Percentiles rank a stretch among this genome's conserved stretches.
Conservation (phyloP, 768 basidiomycete genomes). For the Pholiota conissans region DNA sequence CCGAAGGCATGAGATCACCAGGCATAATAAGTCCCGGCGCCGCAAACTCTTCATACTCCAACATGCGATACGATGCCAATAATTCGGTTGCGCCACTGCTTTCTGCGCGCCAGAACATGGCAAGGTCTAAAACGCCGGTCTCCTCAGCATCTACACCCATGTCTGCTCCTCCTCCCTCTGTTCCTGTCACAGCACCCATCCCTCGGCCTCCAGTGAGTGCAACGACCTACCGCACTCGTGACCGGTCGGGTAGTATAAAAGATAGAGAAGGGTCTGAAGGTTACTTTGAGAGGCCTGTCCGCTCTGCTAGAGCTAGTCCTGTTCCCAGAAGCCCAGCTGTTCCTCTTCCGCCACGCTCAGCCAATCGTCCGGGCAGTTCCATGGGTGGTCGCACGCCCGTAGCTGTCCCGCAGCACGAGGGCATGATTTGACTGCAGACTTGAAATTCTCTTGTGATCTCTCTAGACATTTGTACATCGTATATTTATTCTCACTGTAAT, state of each 20-base stretch:
- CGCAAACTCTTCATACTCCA: conserved; percentile 16
- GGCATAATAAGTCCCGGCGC: conserved; percentile 13
- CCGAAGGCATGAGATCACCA: conserved; percentile 17
- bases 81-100: conserved; percentile 15
- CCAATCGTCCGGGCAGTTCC: conserved; percentile 62
- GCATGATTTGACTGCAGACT: conserved; percentile 54
- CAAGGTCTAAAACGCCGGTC: conserved; percentile 29
- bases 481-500: conserved; percentile 15
- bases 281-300: conserved; percentile 28
- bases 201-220: conserved; percentile 33
- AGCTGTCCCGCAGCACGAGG: conserved; percentile 55
- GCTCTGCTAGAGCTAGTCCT: conserved; percentile 39
- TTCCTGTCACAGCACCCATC: conserved; percentile 31
- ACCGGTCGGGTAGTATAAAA: conserved; percentile 22
- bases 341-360: conserved; percentile 57
- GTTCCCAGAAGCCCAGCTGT: conserved; percentile 36
- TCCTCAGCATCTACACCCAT: conserved; percentile 18
- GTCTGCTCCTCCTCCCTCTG: conserved; percentile 26
- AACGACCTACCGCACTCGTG: conserved; percentile 22
- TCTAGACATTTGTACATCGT: neutral
- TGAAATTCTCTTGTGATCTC: neutral
- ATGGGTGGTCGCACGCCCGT: conserved; percentile 48
- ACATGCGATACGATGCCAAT: conserved; percentile 11
- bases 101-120: conserved; percentile 14
- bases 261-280: conserved; percentile 19